Evolutionary conservation across 768 basidiomycete species (phyloP).

Genomic region (Arthromyces matolae): DNA sequence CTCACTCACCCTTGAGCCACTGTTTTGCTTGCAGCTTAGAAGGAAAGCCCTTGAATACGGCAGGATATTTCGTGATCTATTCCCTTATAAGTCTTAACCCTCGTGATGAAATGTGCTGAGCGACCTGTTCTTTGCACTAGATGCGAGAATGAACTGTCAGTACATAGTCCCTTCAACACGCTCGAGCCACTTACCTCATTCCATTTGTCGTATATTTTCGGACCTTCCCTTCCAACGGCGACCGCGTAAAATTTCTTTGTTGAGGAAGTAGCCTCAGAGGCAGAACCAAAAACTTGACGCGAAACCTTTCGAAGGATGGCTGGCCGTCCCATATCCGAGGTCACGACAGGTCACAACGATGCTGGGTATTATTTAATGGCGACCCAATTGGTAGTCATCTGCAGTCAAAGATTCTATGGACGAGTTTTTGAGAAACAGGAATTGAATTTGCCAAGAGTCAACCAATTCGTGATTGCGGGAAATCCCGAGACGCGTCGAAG

Average conservation of each 20-base stretch:
- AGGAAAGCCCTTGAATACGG: slow-evolving; percentile 51
- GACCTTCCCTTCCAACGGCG: slow-evolving; percentile 50
- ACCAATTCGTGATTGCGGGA: no score
- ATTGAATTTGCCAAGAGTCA: no score
- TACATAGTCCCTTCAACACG: neutral
- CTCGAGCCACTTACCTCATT: slow-evolving; percentile 42
- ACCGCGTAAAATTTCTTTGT: slow-evolving; percentile 59
- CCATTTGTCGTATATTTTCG: slow-evolving; percentile 57
- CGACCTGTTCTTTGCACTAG: slow-evolving; percentile 48
- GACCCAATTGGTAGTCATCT: no score
- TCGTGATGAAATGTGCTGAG: neutral
- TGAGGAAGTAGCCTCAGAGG: no score
- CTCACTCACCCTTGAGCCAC: slow-evolving; percentile 43
- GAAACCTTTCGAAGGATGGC: no score
- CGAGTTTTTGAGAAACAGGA: no score
- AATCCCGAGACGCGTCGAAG: no score
- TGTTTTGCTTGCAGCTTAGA: slow-evolving; percentile 42
- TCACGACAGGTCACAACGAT: no score
- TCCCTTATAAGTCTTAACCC: neutral
- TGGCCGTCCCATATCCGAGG: no score
- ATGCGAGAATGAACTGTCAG: neutral
- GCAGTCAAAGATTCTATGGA: no score
- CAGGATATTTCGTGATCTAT: slow-evolving; percentile 53
- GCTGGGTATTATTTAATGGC: no score
- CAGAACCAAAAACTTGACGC: no score